Base-by-base conservation (phyloP, 108 stramenopile species). In the Skeletonema marinoi region DNA sequence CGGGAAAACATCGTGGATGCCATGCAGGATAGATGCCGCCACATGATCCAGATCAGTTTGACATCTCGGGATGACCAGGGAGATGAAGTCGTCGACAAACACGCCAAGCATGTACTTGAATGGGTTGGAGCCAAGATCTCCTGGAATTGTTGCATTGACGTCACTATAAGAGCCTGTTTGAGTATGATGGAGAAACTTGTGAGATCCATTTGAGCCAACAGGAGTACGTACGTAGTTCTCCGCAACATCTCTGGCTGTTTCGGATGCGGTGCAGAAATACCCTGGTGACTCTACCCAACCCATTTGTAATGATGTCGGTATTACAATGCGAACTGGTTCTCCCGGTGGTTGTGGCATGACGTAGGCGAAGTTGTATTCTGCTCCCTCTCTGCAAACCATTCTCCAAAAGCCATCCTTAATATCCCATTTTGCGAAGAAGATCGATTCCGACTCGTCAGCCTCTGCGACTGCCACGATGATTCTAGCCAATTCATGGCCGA, bases 231-330 rank as follows among this genome's bases (percentile, higher is more conserved):
- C 54, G 33, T 50, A 83, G 0, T 32, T 14, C 0, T 71, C 80
- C 14, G 78, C 50, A 0, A 77, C 68, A 35, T 86, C 86, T 12
- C 75, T 56, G 0, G 66, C 60, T 21, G 81, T 87, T 68, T 87
- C n/a, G 12, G 77, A 75, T 33, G 77, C 83, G 0, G 81, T 38
- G 32, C 71, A 75, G 30, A 88, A 88, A 54, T 70, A 80, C 4
- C 85, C 82, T 19, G 87, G 87, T 0, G 71, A 78, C 56, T 81
- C 67, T 0, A 48, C 48, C 86, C 82, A 84, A 0, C 82, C 82
- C 79, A 86, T 83, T 7, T 85, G 83, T 1, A 84, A 56, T 12
- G 68, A 68, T 5, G 74, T 50, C 4, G 80, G 86, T n/a, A 87
- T 42, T 1, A 80, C 86, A 14, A 87, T 44, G 19, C 14, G 38